Evolutionary conservation across 345 rosid genomes (phyloP).

Genomic region (Citrus unshiu): DNA sequence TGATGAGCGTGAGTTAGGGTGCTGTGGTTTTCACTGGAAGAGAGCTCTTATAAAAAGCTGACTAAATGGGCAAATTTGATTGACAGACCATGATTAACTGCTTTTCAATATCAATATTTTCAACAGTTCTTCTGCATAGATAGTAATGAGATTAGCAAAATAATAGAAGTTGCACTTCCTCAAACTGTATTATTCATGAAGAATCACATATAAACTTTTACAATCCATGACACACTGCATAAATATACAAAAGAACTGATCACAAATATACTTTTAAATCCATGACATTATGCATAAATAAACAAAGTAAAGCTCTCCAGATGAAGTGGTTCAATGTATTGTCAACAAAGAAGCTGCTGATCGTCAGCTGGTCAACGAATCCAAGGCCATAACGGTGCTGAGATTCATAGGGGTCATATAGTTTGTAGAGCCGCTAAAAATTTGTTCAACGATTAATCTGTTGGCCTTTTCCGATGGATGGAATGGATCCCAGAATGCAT

Average conservation of each 20-base stretch:
- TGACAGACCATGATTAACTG: too few relatives aligned
- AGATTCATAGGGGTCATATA: constrained; percentile 85
- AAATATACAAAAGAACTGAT: neutral
- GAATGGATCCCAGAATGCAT: constrained; percentile 79
- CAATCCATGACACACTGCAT: neutral
- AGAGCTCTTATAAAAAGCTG: too few relatives aligned
- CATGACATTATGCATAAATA: neutral
- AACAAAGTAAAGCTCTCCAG: neutral
- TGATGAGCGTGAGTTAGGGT: too few relatives aligned
- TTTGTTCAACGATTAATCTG: constrained; percentile 48
- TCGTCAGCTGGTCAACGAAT: constrained; percentile 21
- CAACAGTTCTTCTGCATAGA: neutral
- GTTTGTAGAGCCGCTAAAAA: constrained; percentile 43
- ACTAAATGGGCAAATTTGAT: too few relatives aligned
- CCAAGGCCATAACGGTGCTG: constrained; percentile 61
- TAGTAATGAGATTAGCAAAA: neutral
- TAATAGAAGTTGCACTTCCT: neutral
- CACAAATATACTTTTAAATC: neutral
- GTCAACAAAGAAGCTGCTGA: neutral
- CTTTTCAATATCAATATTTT: too few relatives aligned
- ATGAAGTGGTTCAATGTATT: neutral
- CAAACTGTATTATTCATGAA: neutral
- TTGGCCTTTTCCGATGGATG: constrained; percentile 82
- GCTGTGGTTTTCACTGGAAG: too few relatives aligned
- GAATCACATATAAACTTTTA: neutral